Conservation (phyloP, 352 stramenopile genomes). For the Globisporangium okanoganense region DNA sequence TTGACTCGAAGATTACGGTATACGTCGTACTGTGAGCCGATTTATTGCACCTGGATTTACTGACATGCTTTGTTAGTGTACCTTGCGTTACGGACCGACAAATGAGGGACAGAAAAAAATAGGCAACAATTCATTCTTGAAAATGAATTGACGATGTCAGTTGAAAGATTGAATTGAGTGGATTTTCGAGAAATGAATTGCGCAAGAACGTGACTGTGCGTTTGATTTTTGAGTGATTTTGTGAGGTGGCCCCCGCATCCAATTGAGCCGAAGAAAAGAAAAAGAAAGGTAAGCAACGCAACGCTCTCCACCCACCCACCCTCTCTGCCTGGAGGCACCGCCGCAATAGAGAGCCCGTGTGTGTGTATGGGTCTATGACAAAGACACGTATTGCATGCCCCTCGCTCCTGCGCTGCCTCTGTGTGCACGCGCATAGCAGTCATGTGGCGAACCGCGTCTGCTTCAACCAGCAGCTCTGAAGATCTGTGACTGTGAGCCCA, state of each 20-base stretch:
- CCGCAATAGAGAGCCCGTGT: background rate
- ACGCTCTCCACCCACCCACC: too few species aligned
- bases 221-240: background rate
- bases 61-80: too few species aligned
- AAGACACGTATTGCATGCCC: background rate
- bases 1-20: too few species aligned
- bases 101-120: too few species aligned
- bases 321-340: background rate
- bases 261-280: constrained; percentile 11
- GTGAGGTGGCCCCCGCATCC: constrained; percentile 1
- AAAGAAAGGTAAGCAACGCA: background rate
- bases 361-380: background rate
- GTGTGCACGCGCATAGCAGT: background rate
- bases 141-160: too few species aligned
- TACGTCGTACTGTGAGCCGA: too few species aligned
- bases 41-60: too few species aligned
- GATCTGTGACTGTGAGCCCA: background rate
- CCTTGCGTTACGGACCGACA: constrained; percentile 1
- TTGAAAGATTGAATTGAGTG: too few species aligned
- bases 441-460: constrained; percentile 2
- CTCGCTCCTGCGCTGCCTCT: background rate
- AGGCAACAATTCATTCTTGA: too few species aligned
- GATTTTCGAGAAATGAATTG: too few species aligned
- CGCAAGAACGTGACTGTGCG: background rate
- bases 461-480: background rate